These are phyloP conservation scores for Cyclocybe aegerita DNA, from an alignment of 768 basidiomycete species.

Conservation along the genomic window DNA sequence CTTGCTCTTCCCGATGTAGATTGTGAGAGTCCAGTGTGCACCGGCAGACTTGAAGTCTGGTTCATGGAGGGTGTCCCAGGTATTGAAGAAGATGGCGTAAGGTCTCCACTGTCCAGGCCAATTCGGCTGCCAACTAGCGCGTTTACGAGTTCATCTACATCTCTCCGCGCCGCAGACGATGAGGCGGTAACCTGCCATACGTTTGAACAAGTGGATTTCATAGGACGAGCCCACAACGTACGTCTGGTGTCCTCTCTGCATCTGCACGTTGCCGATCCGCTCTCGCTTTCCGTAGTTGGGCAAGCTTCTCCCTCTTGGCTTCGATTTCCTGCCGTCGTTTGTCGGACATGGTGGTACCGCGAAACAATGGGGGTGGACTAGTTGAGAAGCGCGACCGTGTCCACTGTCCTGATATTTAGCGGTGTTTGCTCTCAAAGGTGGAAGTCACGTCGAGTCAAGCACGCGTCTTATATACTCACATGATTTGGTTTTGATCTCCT, in stretches of 20 bases:
- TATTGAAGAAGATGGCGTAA: constrained; percentile 70
- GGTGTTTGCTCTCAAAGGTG: constrained; percentile 9
- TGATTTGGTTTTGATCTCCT: too few species aligned
- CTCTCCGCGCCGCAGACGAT: constrained; percentile 40
- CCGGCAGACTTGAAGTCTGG: constrained; percentile 34
- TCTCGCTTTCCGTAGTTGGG: constrained; percentile 77
- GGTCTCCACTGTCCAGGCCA: constrained; percentile 57
- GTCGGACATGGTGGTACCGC: constrained; percentile 44
- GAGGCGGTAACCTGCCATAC: constrained; percentile 9
- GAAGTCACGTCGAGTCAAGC: constrained; percentile 2
- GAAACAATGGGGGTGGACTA: background rate
- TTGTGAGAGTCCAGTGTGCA: constrained; percentile 30
- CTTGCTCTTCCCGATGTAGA: constrained; percentile 65
- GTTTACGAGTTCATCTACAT: constrained; percentile 74
- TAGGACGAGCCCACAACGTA: constrained; percentile 10
- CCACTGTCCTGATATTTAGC: constrained; percentile 1
- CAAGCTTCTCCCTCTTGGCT: constrained; percentile 85
- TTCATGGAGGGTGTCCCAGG: constrained; percentile 66
- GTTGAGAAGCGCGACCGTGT: constrained; percentile 8
- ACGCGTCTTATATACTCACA: background rate
- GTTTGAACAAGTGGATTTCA: background rate
- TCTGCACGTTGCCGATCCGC: constrained; percentile 65
- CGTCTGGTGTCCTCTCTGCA: constrained; percentile 41
- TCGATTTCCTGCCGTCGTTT: constrained; percentile 85
- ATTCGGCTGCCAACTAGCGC: constrained; percentile 49